Conservation (phyloP, 2,329 filamentous ascomycete species). For the Curvularia sp. region DNA sequence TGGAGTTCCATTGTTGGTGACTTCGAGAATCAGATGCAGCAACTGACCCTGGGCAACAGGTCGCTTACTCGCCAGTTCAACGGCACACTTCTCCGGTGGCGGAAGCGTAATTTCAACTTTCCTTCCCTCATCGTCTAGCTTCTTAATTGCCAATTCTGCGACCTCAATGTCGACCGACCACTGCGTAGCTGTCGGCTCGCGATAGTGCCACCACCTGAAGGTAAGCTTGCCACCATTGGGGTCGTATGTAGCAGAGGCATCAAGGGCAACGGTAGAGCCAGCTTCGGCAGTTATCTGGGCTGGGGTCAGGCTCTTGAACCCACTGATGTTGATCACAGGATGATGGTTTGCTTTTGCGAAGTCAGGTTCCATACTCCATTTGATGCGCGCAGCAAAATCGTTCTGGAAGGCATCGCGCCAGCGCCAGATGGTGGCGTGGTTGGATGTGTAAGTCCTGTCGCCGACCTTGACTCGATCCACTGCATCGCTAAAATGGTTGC, state of each 20-base stretch:
- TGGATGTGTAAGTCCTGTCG: conserved; percentile 49
- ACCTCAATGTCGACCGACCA: conserved; percentile 54
- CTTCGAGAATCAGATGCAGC: conserved; percentile 60
- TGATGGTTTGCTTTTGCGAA: conserved; percentile 55
- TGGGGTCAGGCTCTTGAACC: conserved; percentile 48
- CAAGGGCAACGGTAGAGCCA: conserved; percentile 52
- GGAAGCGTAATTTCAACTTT: conserved; percentile 53
- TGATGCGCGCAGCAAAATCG: conserved; percentile 59
- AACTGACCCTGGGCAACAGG: conserved; percentile 53
- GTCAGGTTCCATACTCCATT: conserved; percentile 55
- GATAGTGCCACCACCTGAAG: conserved; percentile 62
- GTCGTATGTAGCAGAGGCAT: conserved; percentile 58
- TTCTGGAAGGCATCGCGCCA: conserved; percentile 62
- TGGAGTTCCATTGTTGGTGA: conserved; percentile 55
- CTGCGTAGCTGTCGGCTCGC: conserved; percentile 54
- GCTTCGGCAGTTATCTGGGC: conserved; percentile 54
- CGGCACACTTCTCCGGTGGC: conserved; percentile 53
- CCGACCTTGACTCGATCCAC: conserved; percentile 49
- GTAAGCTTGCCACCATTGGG: conserved; percentile 54
- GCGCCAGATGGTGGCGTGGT: conserved; percentile 62
- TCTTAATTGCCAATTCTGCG: conserved; percentile 48
- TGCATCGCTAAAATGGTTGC: conserved; percentile 51
- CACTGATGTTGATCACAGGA: conserved; percentile 57
- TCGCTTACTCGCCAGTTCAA: conserved; percentile 46
- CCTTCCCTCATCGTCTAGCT: conserved; percentile 37